Conservation (phyloP, 139 green algal genomes). For the Micractinium conductrix region DNA sequence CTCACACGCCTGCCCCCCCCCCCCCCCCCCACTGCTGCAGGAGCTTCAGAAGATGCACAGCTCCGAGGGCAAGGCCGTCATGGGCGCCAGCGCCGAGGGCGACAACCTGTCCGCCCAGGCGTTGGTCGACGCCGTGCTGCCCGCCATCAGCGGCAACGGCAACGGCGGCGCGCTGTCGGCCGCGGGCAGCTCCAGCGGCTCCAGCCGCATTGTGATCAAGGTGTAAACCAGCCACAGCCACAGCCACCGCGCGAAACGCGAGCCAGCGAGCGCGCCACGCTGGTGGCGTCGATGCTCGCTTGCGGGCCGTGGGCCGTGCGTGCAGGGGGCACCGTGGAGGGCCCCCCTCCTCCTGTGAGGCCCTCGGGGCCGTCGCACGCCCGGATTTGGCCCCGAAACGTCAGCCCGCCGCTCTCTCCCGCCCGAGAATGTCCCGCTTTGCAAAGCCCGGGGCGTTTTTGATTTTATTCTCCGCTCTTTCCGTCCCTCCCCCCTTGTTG, state of each 20-base stretch:
- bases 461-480: neutral
- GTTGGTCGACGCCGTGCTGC: neutral
- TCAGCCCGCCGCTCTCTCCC: no score
- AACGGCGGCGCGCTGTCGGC: neutral
- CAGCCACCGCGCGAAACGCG: neutral
- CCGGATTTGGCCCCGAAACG: no score
- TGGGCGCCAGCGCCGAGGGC: neutral
- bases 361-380: no score
- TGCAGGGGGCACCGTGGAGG: no score
- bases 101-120: neutral
- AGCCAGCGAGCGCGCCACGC: no score
- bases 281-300: neutral
- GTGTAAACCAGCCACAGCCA: neutral
- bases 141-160: neutral
- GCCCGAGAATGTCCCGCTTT: neutral
- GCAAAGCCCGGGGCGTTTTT: neutral
- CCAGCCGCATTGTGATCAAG: slow-evolving; percentile 8
- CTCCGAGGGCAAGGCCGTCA: neutral
- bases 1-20: no score
- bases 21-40: neutral
- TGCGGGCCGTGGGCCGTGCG: no score
- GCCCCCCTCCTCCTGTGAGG: no score
- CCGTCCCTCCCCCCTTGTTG: neutral
- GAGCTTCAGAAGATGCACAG: neutral
- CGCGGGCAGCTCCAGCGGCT: neutral